Base-by-base conservation (phyloP, 805 yeast genomes). In the Kodamaea hsintzibuensis region DNA sequence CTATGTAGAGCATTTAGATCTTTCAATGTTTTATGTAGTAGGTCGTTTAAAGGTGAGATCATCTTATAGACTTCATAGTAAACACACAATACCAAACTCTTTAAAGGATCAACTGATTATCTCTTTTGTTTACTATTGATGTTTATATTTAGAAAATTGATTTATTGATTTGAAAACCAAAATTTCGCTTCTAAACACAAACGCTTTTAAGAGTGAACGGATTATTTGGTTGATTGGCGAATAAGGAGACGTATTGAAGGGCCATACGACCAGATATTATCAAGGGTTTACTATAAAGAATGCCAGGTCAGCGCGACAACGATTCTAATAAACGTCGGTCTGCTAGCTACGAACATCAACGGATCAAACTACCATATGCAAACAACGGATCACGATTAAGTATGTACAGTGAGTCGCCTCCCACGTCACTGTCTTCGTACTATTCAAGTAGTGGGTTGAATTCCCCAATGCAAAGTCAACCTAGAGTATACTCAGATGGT, bases 261-360 rank as follows among this genome's bases (percentile, higher is more conserved):
- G 35, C 35, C 35, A 30, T 5, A 5, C 4, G 35, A 39, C 42
- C 42, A 39, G 42, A 39, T 39, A 16, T 8, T 6, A 39, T 16
- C 44, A 7, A 5, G 17, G 25, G 19, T 40, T 16, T 14, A 16
- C 19, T 22, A 22, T 22, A 22, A 16, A 16, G 3, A 6, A 48
- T 48, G 51, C 14, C 39, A 2, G 45, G 46, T 12, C 51, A 40
- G 19, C 51, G 44, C 2, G 51, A 48, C 25, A 25, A 17, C 25
- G 44, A 30, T 18, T 22, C 19, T 18, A 42, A 38, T 13, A 49
- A 53, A 33, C 55, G 60, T 8, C 49, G 61, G 16, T 61, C 67
- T 7, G 65, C 58, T 39, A 61, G 64, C 55, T 64, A 64, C 54
- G 69, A 66, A 35, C 59, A 54, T 47, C 61, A 55, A 22, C 57